Percentiles rank a stretch among this genome's conserved stretches.
Evolutionary conservation across 306 rosid genomes (phyloP).

Genomic region (Acacia melanoxylon): DNA sequence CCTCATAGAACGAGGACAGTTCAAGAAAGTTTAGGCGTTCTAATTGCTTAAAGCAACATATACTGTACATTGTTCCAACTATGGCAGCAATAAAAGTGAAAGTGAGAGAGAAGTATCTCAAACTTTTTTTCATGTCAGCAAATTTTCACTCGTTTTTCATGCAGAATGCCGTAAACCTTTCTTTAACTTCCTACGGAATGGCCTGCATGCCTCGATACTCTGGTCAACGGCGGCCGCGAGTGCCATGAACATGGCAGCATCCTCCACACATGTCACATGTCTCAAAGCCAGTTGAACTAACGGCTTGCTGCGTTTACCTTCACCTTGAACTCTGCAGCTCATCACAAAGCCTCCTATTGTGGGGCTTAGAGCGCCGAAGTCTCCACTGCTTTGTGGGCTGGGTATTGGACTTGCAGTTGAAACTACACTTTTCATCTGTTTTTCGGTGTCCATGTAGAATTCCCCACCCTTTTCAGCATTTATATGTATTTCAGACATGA

Average conservation of each 20-base stretch:
- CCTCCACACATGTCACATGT: constrained; percentile 85
- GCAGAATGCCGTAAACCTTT: constrained; percentile 53
- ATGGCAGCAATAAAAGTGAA: constrained; percentile 36
- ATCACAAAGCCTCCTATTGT: constrained; percentile 80
- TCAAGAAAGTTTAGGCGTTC: constrained; percentile 3
- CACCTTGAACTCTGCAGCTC: constrained; percentile 91
- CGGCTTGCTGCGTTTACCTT: constrained; percentile 80
- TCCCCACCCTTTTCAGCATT: constrained; percentile 95
- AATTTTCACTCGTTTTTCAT: constrained; percentile 35
- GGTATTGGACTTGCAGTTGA: constrained; percentile 64
- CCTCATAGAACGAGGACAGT: constrained; percentile 6
- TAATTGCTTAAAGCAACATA: constrained; percentile 35
- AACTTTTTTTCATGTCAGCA: neutral
- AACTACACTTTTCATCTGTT: constrained; percentile 49
- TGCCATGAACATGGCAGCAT: constrained; percentile 96
- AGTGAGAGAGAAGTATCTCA: constrained; percentile 12
- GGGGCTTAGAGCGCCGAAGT: constrained; percentile 73
- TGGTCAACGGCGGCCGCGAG: constrained; percentile 91
- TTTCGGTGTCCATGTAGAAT: constrained; percentile 80
- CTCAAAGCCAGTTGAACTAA: constrained; percentile 83
- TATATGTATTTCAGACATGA: constrained; percentile 73
- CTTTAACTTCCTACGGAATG: constrained; percentile 69
- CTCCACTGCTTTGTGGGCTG: constrained; percentile 93
- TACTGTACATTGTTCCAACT: constrained; percentile 56
- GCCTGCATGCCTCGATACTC: constrained; percentile 82